Evolutionary conservation across 495 filamentous ascomycete genomes (phyloP).

Genomic region (Collariella sp.): DNA sequence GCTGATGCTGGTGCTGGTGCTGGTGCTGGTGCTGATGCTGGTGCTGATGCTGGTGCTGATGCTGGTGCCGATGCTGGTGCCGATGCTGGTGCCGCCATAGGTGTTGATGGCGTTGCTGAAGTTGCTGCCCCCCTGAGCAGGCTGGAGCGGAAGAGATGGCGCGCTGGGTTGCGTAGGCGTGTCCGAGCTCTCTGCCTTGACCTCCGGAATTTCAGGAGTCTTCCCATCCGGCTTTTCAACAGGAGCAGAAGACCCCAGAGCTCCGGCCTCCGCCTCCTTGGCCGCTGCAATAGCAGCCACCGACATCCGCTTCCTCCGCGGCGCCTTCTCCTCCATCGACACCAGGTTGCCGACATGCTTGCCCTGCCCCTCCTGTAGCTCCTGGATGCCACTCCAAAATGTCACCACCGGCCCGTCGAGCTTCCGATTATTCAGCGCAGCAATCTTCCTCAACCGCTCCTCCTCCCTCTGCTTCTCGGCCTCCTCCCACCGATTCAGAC

Average conservation of each 20-base stretch:
- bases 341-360: constrained; percentile 63
- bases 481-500: constrained; percentile 88
- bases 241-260: constrained; percentile 12
- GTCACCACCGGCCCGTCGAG: constrained; percentile 85
- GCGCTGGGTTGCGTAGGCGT: not conserved
- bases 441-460: constrained; percentile 69
- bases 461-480: constrained; percentile 79
- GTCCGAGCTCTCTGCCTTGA: constrained; percentile 19
- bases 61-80: not conserved
- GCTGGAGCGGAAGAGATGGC: constrained; percentile 2
- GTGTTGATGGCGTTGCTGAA: not conserved
- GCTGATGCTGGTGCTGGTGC: constrained; percentile 21
- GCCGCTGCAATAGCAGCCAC: constrained; percentile 19
- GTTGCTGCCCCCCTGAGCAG: constrained; percentile 1
- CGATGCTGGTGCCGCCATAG: not conserved
- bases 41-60: constrained; percentile 12
- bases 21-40: constrained; percentile 21
- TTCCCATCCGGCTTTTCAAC: constrained; percentile 15
- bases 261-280: constrained; percentile 25
- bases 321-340: constrained; percentile 48
- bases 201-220: constrained; percentile 3
- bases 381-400: constrained; percentile 83
- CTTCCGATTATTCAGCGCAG: constrained; percentile 74
- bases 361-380: constrained; percentile 66
- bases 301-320: constrained; percentile 40